Evolutionary conservation across 345 rosid genomes (phyloP), one percentile per base, ranked within the genome.

Genomic region (Pistacia vera): DNA sequence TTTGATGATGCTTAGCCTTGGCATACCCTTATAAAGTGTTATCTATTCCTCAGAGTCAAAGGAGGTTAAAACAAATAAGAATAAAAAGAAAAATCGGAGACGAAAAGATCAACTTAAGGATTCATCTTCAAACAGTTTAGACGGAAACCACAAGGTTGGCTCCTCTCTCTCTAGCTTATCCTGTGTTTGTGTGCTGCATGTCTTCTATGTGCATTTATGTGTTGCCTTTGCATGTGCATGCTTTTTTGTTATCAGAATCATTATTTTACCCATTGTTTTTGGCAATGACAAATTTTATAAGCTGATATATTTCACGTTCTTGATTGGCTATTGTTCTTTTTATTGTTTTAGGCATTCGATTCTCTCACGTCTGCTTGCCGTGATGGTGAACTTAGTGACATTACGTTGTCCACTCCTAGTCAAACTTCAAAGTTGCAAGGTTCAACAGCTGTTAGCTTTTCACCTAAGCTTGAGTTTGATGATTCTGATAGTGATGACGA

Each of bases 401-500:
- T 62, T 49, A 66, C 60, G 63, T 73, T 13, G 46, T 63, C 85
- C 33, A 60, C 79, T 71, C 73, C 84, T 28, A 64, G 70, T 65
- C 75, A 78, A 68, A 75, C 85, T 71, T 77, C 85, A 62, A 82
- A 83, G 73, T 63, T 80, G 59, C 86, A 75, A 63, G 88, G 85
- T 61, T 74, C 84, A 68, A 64, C 63, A 41, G 71, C 68, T 70
- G 73, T 36, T 75, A 55, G 63, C 11, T 79, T 77, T 78, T 78
- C 83, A 51, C 75, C 88, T 11, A 87, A 79, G 84, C 69, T 79
- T 38, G 93, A 83, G 28, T 82, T 82, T 80, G 89, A 86, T 67
- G 91, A 88, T 63, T 82, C 76, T 54, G 84, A 85, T 55, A 68
- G 77, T 11, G 91, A 90, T 82, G 93, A 90, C 77, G 91, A 83